These are phyloP conservation scores for Sporobolomyces phaffii DNA, from an alignment of 768 basidiomycete species.

Conservation along the genomic window DNA sequence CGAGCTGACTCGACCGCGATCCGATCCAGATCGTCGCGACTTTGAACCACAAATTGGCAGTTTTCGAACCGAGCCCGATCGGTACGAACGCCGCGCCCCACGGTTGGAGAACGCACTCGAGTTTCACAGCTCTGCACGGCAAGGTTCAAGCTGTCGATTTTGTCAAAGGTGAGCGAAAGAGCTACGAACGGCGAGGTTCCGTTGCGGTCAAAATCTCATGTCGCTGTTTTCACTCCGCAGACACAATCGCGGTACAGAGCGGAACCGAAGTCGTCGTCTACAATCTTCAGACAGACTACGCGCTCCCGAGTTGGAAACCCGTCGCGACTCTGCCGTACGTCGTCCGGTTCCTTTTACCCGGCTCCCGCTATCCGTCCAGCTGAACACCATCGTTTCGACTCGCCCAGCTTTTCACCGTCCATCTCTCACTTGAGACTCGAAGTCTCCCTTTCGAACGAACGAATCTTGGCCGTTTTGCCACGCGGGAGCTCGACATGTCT, in stretches of 20 bases:
- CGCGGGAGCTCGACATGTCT: background rate
- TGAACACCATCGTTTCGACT: too few species aligned
- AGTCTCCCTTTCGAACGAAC: too few species aligned
- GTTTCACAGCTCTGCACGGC: constrained; percentile 8
- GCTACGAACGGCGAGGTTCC: background rate
- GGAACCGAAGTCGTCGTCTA: constrained; percentile 12
- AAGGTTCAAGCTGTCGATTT: constrained; percentile 25
- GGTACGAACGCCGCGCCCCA: background rate
- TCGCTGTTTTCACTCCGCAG: too few species aligned
- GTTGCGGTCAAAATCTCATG: too few species aligned
- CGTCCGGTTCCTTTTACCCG: background rate
- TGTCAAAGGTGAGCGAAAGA: too few species aligned
- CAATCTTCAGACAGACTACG: background rate
- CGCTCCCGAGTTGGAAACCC: constrained; percentile 14
- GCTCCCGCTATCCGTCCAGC: too few species aligned
- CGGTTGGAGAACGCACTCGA: constrained; percentile 39
- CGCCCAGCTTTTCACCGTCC: background rate
- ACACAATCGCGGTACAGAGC: too few species aligned
- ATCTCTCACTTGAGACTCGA: background rate
- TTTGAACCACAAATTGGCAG: background rate
- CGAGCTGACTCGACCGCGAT: too few species aligned
- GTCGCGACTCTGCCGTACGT: background rate
- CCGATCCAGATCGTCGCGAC: constrained; percentile 1
- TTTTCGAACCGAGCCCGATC: background rate
- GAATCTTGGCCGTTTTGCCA: background rate